phyloP scores from a whole-genome alignment of 2,329 filamentous ascomycete species.

The Dothiorella sarmentorum region DNA sequence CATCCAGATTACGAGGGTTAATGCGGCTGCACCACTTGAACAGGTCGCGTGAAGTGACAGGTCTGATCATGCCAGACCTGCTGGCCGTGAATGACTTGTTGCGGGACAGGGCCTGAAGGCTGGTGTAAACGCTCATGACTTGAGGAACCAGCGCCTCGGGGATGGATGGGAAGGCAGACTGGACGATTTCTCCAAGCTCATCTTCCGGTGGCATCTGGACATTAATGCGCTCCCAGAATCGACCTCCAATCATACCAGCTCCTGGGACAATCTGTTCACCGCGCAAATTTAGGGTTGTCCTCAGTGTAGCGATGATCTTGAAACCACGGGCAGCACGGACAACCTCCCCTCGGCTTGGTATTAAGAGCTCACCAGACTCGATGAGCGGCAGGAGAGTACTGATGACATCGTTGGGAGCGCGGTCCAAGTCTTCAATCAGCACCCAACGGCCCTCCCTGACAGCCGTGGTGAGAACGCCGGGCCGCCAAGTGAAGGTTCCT shows the following conservation, averaged over 20 bases:
- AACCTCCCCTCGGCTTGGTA: conserved; percentile 83
- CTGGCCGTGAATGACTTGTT: conserved; percentile 48
- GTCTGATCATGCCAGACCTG: conserved; percentile 56
- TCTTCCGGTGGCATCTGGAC: conserved; percentile 62
- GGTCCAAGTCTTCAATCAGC: conserved; percentile 92
- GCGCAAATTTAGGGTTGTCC: conserved; percentile 62
- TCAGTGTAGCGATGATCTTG: conserved; percentile 85
- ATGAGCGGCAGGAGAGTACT: conserved; percentile 90
- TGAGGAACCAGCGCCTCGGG: conserved; percentile 49
- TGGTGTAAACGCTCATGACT: conserved; percentile 56
- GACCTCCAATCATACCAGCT: conserved; percentile 69
- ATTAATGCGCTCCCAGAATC: conserved; percentile 79
- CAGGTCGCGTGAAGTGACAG: conserved; percentile 71
- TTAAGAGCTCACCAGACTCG: conserved; percentile 84
- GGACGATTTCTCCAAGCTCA: conserved; percentile 69
- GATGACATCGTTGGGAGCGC: conserved; percentile 90
- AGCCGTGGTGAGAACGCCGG: conserved; percentile 89
- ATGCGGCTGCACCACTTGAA: conserved; percentile 88
- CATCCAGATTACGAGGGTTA: conserved; percentile 63
- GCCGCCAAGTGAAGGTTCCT: conserved; percentile 86
- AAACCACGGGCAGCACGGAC: conserved; percentile 82
- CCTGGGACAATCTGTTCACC: conserved; percentile 70
- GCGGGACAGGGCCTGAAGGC: conserved; percentile 39
- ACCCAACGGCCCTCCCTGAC: conserved; percentile 95
- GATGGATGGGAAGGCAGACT: not conserved